phyloP scores from a whole-genome alignment of 768 basidiomycete genomes.

The Amanita inopinata region DNA sequence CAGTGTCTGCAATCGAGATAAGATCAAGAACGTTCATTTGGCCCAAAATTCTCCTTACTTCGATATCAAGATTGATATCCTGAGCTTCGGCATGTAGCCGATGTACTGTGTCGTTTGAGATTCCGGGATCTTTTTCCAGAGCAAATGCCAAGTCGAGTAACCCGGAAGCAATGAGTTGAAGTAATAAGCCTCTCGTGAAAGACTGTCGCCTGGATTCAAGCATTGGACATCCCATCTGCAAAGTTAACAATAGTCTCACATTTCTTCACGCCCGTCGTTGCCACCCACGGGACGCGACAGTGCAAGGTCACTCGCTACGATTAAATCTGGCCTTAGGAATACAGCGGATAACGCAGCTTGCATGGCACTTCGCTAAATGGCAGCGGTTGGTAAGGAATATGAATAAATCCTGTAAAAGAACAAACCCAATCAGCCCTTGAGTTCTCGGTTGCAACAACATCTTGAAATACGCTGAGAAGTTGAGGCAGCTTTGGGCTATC shows the following conservation, averaged over 20 bases:
- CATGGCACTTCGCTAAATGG: constrained; percentile 21
- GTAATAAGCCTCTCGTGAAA: constrained; percentile 40
- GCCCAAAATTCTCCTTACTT: constrained; percentile 29
- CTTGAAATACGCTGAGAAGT: constrained; percentile 47
- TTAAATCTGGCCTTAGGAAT: constrained; percentile 8
- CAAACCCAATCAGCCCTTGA: constrained; percentile 52
- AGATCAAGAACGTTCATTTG: constrained; percentile 4
- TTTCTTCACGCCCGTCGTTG: constrained; percentile 3
- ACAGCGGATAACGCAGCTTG: constrained; percentile 7
- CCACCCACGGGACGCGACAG: constrained; percentile 3
- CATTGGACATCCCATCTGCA: not conserved
- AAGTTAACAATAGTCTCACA: not conserved
- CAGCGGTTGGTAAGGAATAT: constrained; percentile 7
- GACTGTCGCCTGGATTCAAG: constrained; percentile 19
- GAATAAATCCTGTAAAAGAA: not conserved
- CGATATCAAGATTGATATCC: constrained; percentile 49
- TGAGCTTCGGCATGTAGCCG: constrained; percentile 50
- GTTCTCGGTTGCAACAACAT: constrained; percentile 41
- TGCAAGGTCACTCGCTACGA: constrained; percentile 5
- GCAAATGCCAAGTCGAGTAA: constrained; percentile 48
- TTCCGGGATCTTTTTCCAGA: constrained; percentile 38
- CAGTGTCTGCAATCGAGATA: constrained; percentile 31
- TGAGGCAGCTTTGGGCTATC: constrained; percentile 42
- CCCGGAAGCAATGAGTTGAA: constrained; percentile 41
- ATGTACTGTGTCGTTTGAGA: constrained; percentile 36